Conservation (phyloP, 2,329 filamentous ascomycete genomes). For the Aspergillus transmontanensis region DNA sequence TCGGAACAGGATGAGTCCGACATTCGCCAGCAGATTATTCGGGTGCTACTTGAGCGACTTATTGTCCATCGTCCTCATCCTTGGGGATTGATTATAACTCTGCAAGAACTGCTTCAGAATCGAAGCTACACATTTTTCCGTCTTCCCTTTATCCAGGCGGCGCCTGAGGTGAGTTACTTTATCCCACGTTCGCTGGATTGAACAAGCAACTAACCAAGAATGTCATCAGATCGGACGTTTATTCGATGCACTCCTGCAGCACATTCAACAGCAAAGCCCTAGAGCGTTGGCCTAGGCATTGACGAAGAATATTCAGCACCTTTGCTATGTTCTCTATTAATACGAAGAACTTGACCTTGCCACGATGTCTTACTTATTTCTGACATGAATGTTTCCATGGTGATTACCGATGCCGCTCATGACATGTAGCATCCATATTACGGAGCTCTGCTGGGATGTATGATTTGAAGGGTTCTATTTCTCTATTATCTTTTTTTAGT, state of each 20-base stretch:
- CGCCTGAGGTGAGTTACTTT: conserved; percentile 70
- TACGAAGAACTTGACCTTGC: conserved; percentile 25
- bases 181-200: background rate
- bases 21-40: conserved; percentile 86
- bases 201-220: conserved; percentile 8
- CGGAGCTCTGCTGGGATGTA: conserved; percentile 24
- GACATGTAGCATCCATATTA: conserved; percentile 23
- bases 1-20: conserved; percentile 71
- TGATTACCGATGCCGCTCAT: conserved; percentile 22
- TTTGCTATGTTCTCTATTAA: conserved; percentile 18
- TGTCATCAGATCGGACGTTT: conserved; percentile 44
- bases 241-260: conserved; percentile 48
- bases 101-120: conserved; percentile 89
- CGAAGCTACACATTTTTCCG: conserved; percentile 90
- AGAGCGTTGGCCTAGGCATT: conserved; percentile 36
- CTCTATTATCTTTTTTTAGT: conserved; percentile 19
- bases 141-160: conserved; percentile 84
- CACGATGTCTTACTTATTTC: conserved; percentile 26
- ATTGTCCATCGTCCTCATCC: conserved; percentile 90
- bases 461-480: conserved; percentile 23
- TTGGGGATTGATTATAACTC: conserved; percentile 88
- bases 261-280: conserved; percentile 53
- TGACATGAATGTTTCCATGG: conserved; percentile 20
- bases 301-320: conserved; percentile 10
- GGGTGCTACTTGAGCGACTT: conserved; percentile 83